Base-by-base conservation (phyloP, 345 rosid genomes). In the Boechera divaricarpa region DNA sequence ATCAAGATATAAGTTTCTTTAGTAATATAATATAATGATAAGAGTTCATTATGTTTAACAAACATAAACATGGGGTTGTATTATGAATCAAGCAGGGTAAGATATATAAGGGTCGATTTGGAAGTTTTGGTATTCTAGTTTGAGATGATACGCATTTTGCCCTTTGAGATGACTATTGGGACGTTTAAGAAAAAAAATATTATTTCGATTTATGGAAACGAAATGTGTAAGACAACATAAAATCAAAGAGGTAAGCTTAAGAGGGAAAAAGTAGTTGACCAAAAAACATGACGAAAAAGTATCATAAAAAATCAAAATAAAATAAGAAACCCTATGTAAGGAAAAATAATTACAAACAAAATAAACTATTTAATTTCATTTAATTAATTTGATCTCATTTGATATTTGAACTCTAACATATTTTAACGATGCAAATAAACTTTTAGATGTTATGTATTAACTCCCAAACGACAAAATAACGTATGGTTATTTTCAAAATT, bases 121-220 rank as follows among this genome's bases (percentile, higher is more conserved):
- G 35, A 32, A 33, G 42, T 18, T 70, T 58, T 16, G 15, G 0
- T 48, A 15, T 71, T 32, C 56, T 70, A 16, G 12, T 32, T 70
- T 69, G n/a, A 32, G 57, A 69, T 59, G 36, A 42, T 42, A 13
- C 11, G 28, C 51, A 41, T 29, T 11, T 62, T 77, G 75, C 26
- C 80, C 76, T 63, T 77, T 77, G 60, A 33, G 35, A 42, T 63
- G 65, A 26, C 75, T 54, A 35, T 70, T 45, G 75, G 75, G 80
- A 35, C 75, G 59, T 62, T 69, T 41, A 26, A 4, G 9, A 13
- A 52, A 66, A 0, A 0, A 5, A 42, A 31, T 35, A 41, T 60
- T 63, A 49, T 51, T 48, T 29, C 7, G 36, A 45, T 53, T 57
- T 61, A 24, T 33, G 21, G 47, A 60, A 68, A 26, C 8, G 61